Conservation (phyloP, 768 basidiomycete species). For the Cystobasidiopsis lactophilus region DNA sequence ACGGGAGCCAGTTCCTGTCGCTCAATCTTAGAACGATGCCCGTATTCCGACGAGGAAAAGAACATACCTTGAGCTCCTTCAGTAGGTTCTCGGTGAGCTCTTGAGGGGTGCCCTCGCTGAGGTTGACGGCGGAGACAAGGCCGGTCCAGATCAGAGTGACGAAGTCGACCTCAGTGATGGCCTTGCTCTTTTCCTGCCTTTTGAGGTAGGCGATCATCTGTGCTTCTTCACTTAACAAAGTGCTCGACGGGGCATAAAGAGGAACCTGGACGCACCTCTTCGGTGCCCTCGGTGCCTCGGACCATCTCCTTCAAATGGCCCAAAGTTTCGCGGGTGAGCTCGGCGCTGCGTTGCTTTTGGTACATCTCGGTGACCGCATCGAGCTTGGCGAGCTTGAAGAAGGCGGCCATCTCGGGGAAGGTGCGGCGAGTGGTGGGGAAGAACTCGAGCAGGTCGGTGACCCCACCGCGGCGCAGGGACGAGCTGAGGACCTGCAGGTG, state of each 20-base stretch:
- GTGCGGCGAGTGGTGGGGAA: slow-evolving; percentile 70
- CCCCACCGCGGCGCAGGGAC: slow-evolving; percentile 58
- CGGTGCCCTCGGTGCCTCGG: slow-evolving; percentile 29
- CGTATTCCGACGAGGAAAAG: not conserved
- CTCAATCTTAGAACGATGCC: not conserved
- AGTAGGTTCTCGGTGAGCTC: slow-evolving; percentile 38
- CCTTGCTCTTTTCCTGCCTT: slow-evolving; percentile 36
- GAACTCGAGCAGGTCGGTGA: slow-evolving; percentile 66
- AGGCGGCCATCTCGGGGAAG: slow-evolving; percentile 49
- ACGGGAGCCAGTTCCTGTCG: slow-evolving; percentile 31
- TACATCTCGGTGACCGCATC: slow-evolving; percentile 83
- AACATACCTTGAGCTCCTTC: slow-evolving; percentile 60
- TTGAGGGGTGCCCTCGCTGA: slow-evolving; percentile 29
- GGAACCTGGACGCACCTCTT: slow-evolving; percentile 34
- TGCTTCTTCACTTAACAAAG: too few relatives aligned
- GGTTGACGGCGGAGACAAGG: slow-evolving; percentile 66
- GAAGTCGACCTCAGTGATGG: slow-evolving; percentile 65
- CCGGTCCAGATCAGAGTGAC: slow-evolving; percentile 81
- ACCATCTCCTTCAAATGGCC: slow-evolving; percentile 46
- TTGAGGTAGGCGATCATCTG: slow-evolving; percentile 62
- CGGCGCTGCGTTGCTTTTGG: slow-evolving; percentile 36
- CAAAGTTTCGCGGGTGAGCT: slow-evolving; percentile 37
- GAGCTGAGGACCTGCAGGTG: slow-evolving; percentile 38
- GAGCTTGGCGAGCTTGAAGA: slow-evolving; percentile 62
- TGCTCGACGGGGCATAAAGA: not conserved